phyloP scores from a whole-genome alignment of 257 asterid species.

The Fraxinus pennsylvanica region DNA sequence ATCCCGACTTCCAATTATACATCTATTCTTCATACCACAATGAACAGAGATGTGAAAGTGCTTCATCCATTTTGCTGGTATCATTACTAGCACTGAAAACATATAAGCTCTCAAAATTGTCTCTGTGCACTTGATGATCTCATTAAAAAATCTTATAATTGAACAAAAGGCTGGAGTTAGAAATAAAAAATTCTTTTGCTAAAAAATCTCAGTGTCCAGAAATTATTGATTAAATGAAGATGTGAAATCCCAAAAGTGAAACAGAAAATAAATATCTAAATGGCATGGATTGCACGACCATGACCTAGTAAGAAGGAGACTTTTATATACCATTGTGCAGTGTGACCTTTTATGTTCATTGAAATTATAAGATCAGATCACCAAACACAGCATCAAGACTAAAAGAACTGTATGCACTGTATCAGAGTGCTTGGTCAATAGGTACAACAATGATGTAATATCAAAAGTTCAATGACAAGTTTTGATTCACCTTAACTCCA shows the following conservation, averaged over 20 bases:
- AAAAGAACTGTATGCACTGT: not conserved
- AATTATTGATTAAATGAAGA: not conserved
- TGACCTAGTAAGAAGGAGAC: not conserved
- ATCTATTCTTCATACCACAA: not conserved
- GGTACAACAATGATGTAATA: not conserved
- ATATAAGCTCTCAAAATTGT: not conserved
- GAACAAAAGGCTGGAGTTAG: not conserved
- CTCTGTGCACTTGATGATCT: not conserved
- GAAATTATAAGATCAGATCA: not conserved
- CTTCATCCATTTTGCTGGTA: not conserved
- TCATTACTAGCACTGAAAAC: not conserved
- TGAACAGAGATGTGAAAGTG: not conserved
- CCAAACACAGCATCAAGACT: not conserved
- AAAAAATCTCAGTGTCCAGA: not conserved
- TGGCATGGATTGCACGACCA: not conserved
- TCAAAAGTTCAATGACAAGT: not conserved
- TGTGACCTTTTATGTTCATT: not conserved
- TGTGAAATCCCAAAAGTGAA: not conserved
- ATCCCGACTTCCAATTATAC: not conserved
- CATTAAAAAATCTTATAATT: not conserved
- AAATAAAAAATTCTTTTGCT: not conserved
- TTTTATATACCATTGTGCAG: not conserved
- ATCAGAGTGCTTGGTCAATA: not conserved
- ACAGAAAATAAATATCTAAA: not conserved
- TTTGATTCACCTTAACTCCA: conserved; percentile 69